phyloP scores from a whole-genome alignment of 306 rosid genomes.

The Corylus heterophylla region DNA sequence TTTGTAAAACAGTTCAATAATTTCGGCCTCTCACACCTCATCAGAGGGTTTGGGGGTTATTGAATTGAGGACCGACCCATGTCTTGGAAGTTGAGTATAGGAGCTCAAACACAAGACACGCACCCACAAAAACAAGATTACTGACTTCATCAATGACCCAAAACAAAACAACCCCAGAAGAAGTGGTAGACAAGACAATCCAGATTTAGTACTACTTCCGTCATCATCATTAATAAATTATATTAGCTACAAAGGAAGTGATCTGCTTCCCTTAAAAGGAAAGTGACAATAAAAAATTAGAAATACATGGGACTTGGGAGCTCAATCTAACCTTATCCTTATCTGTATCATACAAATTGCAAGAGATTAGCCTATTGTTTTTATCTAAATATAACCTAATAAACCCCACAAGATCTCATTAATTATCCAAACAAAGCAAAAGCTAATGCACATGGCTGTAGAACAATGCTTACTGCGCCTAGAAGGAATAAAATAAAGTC shows the following conservation, averaged over 20 bases:
- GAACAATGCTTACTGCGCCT: conserved; percentile 26
- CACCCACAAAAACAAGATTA: conserved; percentile 24
- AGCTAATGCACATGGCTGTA: conserved; percentile 25
- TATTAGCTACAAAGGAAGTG: background rate
- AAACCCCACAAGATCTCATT: conserved; percentile 4
- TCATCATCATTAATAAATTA: conserved; percentile 30
- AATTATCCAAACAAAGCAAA: conserved; percentile 12
- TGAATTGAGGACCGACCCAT: conserved; percentile 15
- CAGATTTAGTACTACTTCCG: conserved; percentile 23
- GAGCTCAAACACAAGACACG: conserved; percentile 16
- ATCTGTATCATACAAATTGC: background rate
- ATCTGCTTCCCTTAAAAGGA: conserved; percentile 63
- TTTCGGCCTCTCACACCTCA: background rate
- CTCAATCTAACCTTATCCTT: background rate
- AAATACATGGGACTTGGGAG: conserved; percentile 1
- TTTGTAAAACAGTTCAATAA: background rate
- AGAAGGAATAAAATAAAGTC: conserved; percentile 35
- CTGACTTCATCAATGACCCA: conserved; percentile 27
- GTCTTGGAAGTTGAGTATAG: conserved; percentile 15
- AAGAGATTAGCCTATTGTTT: conserved; percentile 20
- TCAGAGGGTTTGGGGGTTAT: background rate
- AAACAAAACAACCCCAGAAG: conserved; percentile 45
- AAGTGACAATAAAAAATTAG: conserved; percentile 29
- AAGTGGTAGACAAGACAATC: conserved; percentile 29
- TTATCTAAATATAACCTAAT: conserved; percentile 7